Percentiles rank a stretch among this genome's conserved stretches.
Conservation (phyloP, 2,329 filamentous ascomycete genomes). For the Teratosphaeriaceae sp. region DNA sequence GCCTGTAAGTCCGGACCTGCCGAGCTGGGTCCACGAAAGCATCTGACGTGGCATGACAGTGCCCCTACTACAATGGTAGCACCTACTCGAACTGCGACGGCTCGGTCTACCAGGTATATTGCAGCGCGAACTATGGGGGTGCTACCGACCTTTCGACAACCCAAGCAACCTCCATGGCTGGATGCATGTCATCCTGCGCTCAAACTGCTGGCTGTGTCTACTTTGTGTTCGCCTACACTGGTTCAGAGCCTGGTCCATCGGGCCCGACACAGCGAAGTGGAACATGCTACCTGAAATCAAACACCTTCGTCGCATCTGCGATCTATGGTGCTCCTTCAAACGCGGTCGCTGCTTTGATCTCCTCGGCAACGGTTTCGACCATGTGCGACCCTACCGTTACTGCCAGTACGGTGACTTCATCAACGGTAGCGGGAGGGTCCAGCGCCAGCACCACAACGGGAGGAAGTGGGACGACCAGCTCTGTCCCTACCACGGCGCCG, state of each 20-base stretch:
- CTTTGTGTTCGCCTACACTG: conserved; percentile 2
- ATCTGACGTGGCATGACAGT: too few relatives aligned
- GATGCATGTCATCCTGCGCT: conserved; percentile 5
- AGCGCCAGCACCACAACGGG: neutral
- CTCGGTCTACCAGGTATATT: conserved; percentile 7
- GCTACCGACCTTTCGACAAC: too few relatives aligned
- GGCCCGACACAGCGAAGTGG: too few relatives aligned
- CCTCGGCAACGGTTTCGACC: neutral
- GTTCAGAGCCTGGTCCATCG: neutral
- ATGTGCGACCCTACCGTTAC: neutral
- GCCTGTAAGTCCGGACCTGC: conserved; percentile 5
- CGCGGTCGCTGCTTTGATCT: neutral
- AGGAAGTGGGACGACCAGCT: neutral
- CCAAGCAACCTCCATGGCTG: neutral
- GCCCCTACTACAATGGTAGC: conserved; percentile 3
- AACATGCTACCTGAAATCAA: neutral
- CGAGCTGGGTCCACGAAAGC: too few relatives aligned
- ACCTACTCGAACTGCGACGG: conserved; percentile 3
- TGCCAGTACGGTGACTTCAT: neutral
- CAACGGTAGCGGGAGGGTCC: neutral
- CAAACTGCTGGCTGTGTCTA: neutral
- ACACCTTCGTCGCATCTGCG: neutral
- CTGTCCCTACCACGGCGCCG: too few relatives aligned
- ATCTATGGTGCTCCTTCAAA: neutral
- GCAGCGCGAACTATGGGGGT: neutral